Percentiles rank a stretch among this genome's conserved stretches.
Evolutionary conservation across 495 filamentous ascomycete genomes (phyloP).

Genomic region (Darksidea phi): DNA sequence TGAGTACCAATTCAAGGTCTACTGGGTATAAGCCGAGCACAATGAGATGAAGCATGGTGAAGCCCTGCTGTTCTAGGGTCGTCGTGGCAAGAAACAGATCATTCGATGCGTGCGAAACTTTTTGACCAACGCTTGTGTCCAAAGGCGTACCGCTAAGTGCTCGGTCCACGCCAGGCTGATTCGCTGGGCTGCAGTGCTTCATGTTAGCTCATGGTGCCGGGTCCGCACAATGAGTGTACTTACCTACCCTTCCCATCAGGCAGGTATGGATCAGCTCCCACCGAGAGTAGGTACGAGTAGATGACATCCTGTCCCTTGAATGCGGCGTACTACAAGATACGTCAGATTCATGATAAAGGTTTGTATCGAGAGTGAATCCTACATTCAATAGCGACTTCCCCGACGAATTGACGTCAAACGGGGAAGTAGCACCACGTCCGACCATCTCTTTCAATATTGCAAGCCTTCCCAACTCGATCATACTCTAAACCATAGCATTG

Average conservation of each 20-base stretch:
- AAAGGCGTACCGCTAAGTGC: background rate
- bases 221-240: no score
- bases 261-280: background rate
- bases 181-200: background rate
- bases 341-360: background rate
- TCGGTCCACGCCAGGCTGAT: slow-evolving; percentile 6
- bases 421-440: background rate
- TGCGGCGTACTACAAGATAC: slow-evolving; percentile 2
- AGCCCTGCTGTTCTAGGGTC: background rate
- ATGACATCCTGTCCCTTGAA: background rate
- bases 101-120: no score
- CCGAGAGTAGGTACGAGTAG: background rate
- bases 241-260: background rate
- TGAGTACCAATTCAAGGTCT: background rate
- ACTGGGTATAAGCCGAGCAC: background rate
- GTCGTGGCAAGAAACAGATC: background rate
- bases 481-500: background rate
- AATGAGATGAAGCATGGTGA: slow-evolving; percentile 6
- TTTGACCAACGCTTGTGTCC: background rate
- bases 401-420: background rate
- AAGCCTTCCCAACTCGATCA: background rate
- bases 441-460: background rate
- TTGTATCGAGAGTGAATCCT: background rate
- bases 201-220: no score
- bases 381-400: slow-evolving; percentile 2